Base-by-base conservation (phyloP, 1,139 yeast genomes). In the Geotrichum aggregatum region DNA sequence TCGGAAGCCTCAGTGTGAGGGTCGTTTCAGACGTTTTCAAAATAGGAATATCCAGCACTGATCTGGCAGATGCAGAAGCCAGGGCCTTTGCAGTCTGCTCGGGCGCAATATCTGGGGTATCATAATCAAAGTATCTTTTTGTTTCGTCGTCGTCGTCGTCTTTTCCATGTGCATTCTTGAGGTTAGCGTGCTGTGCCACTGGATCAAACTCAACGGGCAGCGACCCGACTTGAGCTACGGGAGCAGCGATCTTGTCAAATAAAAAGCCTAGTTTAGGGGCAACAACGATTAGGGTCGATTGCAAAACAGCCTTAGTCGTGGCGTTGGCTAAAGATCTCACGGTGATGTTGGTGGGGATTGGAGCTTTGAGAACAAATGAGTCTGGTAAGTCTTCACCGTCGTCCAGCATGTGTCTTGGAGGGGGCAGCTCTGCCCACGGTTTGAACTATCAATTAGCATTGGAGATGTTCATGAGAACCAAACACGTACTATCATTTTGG, bases 401-500 rank as follows among this genome's bases (percentile, higher is more conserved):
- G 56, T 68, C 69, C 38, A 80, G 66, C 18, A 74, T 62, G 63
- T 82, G 84, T 54, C 86, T 76, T 11, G 84, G 80, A 26, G 75
- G 69, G 47, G 75, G 79, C 36, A 66, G 63, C 52, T 78, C 83
- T 14, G 72, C 69, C 75, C 80, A 74, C 26, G 82, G 83, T 76
- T 79, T 81, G 56, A 81, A 73, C 78, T 78, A 14, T 1, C 4
- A 16, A 21, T 22, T 16, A 19, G 33, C 3, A n/a, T 35, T 10
- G 24, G 6, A 16, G 5, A 22, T 18, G 21, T 2, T n/a, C 10
- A 28, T 13, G 13, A 8, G 13, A n/a, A 11, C 19, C 3, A 14
- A 13, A 11, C 11, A 48, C 51, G 26, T 47, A 52, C 51, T 10
- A 52, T 39, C 51, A 52, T 50, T 30, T 42, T 42, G 22, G 14